phyloP scores from a whole-genome alignment of 768 basidiomycete species.

The Boletus rubescentipes region DNA sequence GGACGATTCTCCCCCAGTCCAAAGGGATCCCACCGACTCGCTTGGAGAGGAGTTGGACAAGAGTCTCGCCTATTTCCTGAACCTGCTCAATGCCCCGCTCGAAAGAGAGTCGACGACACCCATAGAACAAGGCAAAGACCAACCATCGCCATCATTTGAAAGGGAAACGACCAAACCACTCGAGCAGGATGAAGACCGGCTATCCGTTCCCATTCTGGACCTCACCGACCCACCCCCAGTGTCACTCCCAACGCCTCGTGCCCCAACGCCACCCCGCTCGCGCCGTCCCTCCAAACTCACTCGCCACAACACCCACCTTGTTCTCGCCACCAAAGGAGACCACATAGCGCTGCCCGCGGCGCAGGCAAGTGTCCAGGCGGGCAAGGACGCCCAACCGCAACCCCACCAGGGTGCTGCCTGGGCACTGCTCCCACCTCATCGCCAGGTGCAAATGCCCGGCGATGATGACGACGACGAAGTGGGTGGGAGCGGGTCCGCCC shows the following conservation, averaged over 20 bases:
- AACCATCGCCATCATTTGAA: not conserved
- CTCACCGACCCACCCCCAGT: not conserved
- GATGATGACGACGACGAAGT: not conserved
- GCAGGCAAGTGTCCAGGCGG: slow-evolving; percentile 3
- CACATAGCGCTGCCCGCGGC: not conserved
- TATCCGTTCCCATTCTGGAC: not conserved
- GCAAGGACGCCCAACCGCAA: not conserved
- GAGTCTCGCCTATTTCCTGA: not conserved
- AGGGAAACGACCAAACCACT: not conserved
- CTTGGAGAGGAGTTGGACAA: not conserved
- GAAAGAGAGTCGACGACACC: not conserved
- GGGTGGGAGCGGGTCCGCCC: not conserved
- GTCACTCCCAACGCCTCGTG: not conserved
- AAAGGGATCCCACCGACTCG: not conserved
- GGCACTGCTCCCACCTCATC: not conserved
- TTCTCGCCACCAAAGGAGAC: not conserved
- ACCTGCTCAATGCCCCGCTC: not conserved
- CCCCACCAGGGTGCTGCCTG: not conserved
- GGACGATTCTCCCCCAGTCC: not conserved
- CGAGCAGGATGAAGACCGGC: not conserved
- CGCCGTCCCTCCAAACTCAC: not conserved
- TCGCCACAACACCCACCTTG: not conserved
- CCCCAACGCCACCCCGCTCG: slow-evolving; percentile 5
- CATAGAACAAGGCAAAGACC: not conserved
- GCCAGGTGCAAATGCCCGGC: not conserved